phyloP scores from a whole-genome alignment of 148 eudicot genomes.

The Camellia granthamiana region DNA sequence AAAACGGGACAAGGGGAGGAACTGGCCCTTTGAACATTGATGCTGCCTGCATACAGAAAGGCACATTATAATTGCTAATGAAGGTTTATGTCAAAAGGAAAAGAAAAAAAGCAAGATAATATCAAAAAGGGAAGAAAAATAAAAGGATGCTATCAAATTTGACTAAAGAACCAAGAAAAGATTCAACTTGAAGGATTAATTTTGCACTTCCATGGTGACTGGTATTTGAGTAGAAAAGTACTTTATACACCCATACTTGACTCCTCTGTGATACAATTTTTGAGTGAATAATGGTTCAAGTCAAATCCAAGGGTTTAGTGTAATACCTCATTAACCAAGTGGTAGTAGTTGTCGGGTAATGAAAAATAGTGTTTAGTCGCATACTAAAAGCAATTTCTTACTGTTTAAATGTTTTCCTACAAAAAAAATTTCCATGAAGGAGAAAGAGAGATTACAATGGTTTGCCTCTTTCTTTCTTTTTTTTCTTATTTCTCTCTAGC shows the following conservation, averaged over 20 bases:
- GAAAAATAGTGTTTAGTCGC: too few species aligned
- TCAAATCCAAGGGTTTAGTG: too few species aligned
- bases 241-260: too few species aligned
- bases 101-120: background rate
- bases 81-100: background rate
- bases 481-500: too few species aligned
- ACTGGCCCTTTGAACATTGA: slow-evolving; percentile 96
- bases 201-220: background rate
- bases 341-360: too few species aligned
- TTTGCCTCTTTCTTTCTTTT: too few species aligned
- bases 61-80: background rate
- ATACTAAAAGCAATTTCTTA: too few species aligned
- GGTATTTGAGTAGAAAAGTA: background rate
- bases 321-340: background rate
- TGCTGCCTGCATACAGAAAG: slow-evolving; percentile 69
- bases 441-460: too few species aligned
- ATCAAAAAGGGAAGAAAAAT: background rate
- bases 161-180: background rate
- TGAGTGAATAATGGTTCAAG: too few species aligned
- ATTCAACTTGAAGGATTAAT: background rate
- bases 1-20: slow-evolving; percentile 89
- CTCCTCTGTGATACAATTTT: too few species aligned
- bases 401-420: background rate
- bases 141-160: background rate
- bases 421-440: too few species aligned